These are phyloP conservation scores for Fusarium chaquense DNA, from an alignment of 2,329 filamentous ascomycete genomes.

Conservation along the genomic window DNA sequence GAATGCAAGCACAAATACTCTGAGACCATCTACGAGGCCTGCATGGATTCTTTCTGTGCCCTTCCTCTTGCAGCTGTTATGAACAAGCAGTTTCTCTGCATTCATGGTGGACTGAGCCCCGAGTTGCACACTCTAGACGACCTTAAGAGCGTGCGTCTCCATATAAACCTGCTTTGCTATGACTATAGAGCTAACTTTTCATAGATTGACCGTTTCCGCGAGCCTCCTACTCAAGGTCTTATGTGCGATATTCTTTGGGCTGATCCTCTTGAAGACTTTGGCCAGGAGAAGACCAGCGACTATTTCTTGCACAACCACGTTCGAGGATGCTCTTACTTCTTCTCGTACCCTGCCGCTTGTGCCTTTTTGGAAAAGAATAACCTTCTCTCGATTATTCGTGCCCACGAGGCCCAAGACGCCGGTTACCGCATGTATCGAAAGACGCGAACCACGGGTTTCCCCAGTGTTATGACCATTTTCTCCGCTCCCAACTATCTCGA, in stretches of 20 bases:
- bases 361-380: slow-evolving; percentile 99
- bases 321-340: slow-evolving; percentile 98
- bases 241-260: slow-evolving; percentile 99
- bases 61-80: slow-evolving; percentile 95
- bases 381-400: slow-evolving; percentile 93
- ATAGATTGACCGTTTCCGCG: slow-evolving; percentile 95
- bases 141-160: slow-evolving; percentile 79
- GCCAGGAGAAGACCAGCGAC: slow-evolving; percentile 97
- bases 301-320: slow-evolving; percentile 99
- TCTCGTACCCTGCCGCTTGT: slow-evolving; percentile 97
- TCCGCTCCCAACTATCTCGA: slow-evolving; percentile 98
- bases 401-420: slow-evolving; percentile 97
- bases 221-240: slow-evolving; percentile 94
- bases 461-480: slow-evolving; percentile 99
- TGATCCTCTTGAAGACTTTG: slow-evolving; percentile 97
- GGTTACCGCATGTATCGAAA: slow-evolving; percentile 99
- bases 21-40: slow-evolving; percentile 94
- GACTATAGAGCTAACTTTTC: slow-evolving; percentile 28
- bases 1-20: slow-evolving; percentile 99
- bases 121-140: slow-evolving; percentile 97
- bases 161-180: neutral
- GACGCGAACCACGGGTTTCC: slow-evolving; percentile 96
- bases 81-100: slow-evolving; percentile 99
- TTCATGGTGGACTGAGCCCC: slow-evolving; percentile 95
- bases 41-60: slow-evolving; percentile 97